A percentile compares a stretch with the other conserved stretches of the same genome.
These are phyloP conservation scores for Xylaria sp. DNA, from an alignment of 2,329 filamentous ascomycete genomes.

Conservation along the genomic window DNA sequence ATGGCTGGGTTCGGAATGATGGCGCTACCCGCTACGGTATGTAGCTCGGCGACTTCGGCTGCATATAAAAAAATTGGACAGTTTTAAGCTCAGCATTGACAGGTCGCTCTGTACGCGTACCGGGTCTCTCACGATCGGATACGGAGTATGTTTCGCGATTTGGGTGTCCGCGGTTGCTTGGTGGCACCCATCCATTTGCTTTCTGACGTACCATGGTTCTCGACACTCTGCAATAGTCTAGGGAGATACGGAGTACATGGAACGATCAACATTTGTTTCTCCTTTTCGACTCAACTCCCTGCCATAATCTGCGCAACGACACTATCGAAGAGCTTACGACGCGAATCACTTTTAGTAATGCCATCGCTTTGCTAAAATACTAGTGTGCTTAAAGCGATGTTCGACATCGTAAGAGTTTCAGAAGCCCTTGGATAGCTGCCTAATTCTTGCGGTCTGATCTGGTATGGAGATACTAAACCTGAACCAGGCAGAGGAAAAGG, in stretches of 20 bases:
- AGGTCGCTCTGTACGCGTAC: not conserved
- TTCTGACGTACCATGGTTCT: not conserved
- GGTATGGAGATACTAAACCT: slow-evolving; percentile 9
- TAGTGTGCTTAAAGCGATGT: not conserved
- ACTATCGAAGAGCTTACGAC: slow-evolving; percentile 22
- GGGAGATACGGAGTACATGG: not conserved
- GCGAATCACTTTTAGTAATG: not conserved
- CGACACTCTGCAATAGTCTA: not conserved
- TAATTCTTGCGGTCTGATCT: slow-evolving; percentile 16
- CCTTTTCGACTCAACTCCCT: not conserved
- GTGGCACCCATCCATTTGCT: not conserved
- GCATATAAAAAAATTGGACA: slow-evolving; percentile 2
- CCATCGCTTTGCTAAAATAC: not conserved
- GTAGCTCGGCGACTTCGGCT: slow-evolving; percentile 9
- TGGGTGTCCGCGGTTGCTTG: not conserved
- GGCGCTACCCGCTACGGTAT: not conserved
- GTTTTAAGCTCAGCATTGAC: slow-evolving; percentile 8
- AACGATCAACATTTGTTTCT: slow-evolving; percentile 12
- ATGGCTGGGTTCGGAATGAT: slow-evolving; percentile 1
- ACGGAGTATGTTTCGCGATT: not conserved
- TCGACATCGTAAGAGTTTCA: not conserved
- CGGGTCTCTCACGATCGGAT: not conserved
- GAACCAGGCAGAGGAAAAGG: slow-evolving; percentile 4
- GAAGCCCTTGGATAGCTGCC: slow-evolving; percentile 15
- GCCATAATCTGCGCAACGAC: slow-evolving; percentile 5